Conservation (phyloP, 352 stramenopile genomes). For the Thraustochytrium striatum region DNA sequence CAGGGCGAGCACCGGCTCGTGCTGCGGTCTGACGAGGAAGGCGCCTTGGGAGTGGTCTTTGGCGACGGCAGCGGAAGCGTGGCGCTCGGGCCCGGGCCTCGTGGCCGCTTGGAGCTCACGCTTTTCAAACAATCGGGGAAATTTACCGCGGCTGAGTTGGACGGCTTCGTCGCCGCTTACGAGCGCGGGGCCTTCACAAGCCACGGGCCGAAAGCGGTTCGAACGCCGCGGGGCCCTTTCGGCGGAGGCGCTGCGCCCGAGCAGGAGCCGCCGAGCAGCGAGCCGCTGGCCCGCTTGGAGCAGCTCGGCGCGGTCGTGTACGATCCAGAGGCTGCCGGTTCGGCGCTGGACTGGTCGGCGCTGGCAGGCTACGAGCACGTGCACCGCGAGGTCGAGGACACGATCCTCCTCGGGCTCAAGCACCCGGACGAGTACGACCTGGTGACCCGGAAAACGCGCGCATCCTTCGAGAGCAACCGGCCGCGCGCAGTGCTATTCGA, state of each 20-base stretch:
- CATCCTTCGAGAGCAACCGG: slow-evolving; percentile 23
- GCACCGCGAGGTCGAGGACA: slow-evolving; percentile 30
- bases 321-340: not conserved
- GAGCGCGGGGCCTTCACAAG: not conserved
- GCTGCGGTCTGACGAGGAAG: not conserved
- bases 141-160: not conserved
- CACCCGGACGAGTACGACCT: slow-evolving; percentile 46
- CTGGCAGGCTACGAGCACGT: slow-evolving; percentile 44
- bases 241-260: too few relatives aligned
- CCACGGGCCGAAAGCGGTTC: too few relatives aligned
- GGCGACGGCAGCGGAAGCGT: not conserved
- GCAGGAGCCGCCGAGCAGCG: too few relatives aligned
- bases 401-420: slow-evolving; percentile 40
- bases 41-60: not conserved
- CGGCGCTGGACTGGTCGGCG: slow-evolving; percentile 37
- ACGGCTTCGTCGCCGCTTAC: not conserved
- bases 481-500: slow-evolving; percentile 69
- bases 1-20: not conserved
- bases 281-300: too few relatives aligned
- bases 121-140: not conserved
- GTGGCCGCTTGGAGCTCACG: not conserved
- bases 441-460: slow-evolving; percentile 35
- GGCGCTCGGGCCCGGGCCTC: not conserved
- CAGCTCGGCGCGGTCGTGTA: slow-evolving; percentile 32
- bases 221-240: too few relatives aligned